Conservation (phyloP, 306 rosid species). For the Sesbania bispinosa region DNA sequence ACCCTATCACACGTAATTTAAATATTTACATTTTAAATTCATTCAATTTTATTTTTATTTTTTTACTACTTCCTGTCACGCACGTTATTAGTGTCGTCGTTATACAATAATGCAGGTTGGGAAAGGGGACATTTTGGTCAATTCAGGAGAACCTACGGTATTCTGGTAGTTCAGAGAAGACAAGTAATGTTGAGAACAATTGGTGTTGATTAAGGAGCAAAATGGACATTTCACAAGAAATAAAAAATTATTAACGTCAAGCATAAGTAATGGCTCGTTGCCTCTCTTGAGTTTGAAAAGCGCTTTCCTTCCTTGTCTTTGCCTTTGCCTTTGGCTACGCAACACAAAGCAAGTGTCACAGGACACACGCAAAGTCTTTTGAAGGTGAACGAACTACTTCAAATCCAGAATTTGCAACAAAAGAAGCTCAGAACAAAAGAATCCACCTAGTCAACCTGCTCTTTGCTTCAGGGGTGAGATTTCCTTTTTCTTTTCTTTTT, state of each 20-base stretch:
- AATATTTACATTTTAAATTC: too few relatives aligned
- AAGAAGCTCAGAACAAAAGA: neutral
- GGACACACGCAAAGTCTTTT: neutral
- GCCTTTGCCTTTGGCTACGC: too few relatives aligned
- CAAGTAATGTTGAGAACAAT: neutral
- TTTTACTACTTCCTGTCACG: too few relatives aligned
- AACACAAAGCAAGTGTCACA: too few relatives aligned
- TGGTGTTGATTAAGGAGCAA: neutral
- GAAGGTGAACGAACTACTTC: neutral
- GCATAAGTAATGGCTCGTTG: conserved; percentile 29
- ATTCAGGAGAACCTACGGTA: neutral
- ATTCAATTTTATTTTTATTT: too few relatives aligned
- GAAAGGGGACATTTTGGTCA: conserved; percentile 28
- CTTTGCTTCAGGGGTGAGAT: conserved; percentile 27
- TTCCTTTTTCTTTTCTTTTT: neutral
- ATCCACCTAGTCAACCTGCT: neutral
- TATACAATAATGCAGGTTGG: too few relatives aligned
- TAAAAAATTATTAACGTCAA: conserved; percentile 8
- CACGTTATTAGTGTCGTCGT: too few relatives aligned
- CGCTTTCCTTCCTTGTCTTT: neutral
- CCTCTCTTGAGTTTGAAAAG: neutral
- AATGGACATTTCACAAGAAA: neutral
- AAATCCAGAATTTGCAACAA: neutral
- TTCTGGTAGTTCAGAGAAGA: neutral
- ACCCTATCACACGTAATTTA: too few relatives aligned